These are phyloP conservation scores for Climacium dendroides DNA, from an alignment of 225 moss, liverwort and hornwort species.

Conservation along the genomic window DNA sequence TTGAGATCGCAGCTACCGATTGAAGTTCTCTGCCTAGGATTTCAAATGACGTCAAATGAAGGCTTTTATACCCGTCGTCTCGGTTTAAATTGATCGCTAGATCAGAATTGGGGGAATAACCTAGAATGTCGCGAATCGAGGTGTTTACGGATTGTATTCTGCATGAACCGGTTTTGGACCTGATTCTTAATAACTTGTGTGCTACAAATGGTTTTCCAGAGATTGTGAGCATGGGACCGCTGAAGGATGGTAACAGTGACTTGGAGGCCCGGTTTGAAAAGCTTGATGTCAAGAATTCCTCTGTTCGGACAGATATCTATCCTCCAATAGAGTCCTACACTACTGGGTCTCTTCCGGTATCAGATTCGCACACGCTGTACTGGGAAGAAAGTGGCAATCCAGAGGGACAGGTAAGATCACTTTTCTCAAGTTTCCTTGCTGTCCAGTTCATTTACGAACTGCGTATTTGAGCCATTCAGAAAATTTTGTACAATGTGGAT, in stretches of 20 bases:
- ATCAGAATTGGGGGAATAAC: not conserved
- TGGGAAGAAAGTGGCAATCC: constrained; percentile 94
- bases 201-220: constrained; percentile 5
- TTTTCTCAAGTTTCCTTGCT: not conserved
- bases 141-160: not conserved
- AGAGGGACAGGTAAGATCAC: constrained; percentile 46
- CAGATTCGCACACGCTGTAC: constrained; percentile 63
- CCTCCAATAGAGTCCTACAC: constrained; percentile 34
- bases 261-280: constrained; percentile 18
- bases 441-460: too few species aligned
- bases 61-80: not conserved
- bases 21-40: not conserved
- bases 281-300: constrained; percentile 1
- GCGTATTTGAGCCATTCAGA: too few species aligned
- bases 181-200: not conserved
- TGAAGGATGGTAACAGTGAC: not conserved
- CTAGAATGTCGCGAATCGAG: not conserved
- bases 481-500: too few species aligned
- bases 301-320: constrained; percentile 33
- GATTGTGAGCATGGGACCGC: constrained; percentile 6
- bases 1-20: not conserved
- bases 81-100: not conserved
- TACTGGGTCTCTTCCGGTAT: constrained; percentile 57
- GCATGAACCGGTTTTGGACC: not conserved
- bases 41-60: not conserved